Evolutionary conservation across 768 basidiomycete species (phyloP).

Genomic region (Amanita inopinata): DNA sequence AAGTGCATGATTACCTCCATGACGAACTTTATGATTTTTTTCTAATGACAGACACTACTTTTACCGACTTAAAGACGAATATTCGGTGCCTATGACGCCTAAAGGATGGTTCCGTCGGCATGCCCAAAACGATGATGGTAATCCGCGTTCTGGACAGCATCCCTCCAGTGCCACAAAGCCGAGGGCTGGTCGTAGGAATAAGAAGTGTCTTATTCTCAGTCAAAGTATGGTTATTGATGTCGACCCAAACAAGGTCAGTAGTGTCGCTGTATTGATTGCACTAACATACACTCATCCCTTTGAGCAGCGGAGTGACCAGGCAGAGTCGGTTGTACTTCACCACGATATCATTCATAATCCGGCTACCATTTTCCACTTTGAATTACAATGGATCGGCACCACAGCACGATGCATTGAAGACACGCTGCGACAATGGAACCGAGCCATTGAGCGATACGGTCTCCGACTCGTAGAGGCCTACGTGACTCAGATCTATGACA

Average conservation of each 20-base stretch:
- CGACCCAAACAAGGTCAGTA: constrained; percentile 59
- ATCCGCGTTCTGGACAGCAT: constrained; percentile 22
- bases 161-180: constrained; percentile 26
- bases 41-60: constrained; percentile 63
- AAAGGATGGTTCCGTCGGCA: constrained; percentile 63
- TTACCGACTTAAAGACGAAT: constrained; percentile 75
- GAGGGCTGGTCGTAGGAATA: constrained; percentile 32
- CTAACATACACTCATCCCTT: neutral
- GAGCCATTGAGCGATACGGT: constrained; percentile 81
- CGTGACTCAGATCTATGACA: constrained; percentile 84
- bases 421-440: constrained; percentile 69
- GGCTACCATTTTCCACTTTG: constrained; percentile 91
- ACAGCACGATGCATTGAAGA: constrained; percentile 90
- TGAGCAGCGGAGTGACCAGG: constrained; percentile 67
- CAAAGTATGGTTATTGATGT: constrained; percentile 90
- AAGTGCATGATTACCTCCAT: neutral
- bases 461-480: constrained; percentile 90
- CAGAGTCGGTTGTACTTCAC: constrained; percentile 82
- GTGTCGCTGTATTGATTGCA: neutral
- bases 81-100: constrained; percentile 59
- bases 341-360: constrained; percentile 95
- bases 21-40: constrained; percentile 2
- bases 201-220: constrained; percentile 64
- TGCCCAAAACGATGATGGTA: constrained; percentile 30
- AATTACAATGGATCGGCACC: constrained; percentile 94